Conservation (phyloP, 2,329 filamentous ascomycete genomes). For the Ambrosiella xylebori region DNA sequence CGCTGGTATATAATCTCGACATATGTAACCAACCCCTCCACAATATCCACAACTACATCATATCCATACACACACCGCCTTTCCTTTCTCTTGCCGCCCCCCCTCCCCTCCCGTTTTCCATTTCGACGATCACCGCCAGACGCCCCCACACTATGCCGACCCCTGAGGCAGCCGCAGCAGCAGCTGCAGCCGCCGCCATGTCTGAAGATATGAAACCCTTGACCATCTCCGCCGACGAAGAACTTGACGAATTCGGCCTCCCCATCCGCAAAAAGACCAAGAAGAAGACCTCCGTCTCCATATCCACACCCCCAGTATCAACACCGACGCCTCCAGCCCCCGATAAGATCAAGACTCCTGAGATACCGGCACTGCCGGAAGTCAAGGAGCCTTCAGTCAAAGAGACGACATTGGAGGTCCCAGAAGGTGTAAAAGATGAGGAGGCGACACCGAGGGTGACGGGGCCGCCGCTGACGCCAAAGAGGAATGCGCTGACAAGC, state of each 20-base stretch:
- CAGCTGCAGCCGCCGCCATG: slow-evolving; percentile 1
- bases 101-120: neutral
- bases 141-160: neutral
- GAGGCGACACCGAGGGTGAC: neutral
- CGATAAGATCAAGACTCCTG: neutral
- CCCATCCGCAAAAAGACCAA: slow-evolving; percentile 27
- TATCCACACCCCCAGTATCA: neutral
- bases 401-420: neutral
- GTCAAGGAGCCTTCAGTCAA: neutral
- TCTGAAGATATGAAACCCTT: slow-evolving; percentile 13
- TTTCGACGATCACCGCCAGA: neutral
- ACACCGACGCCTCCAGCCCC: neutral
- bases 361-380: neutral
- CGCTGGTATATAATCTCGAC: neutral
- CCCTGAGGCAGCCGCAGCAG: neutral
- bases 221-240: slow-evolving; percentile 17
- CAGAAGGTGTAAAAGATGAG: slow-evolving; percentile 9
- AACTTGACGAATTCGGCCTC: slow-evolving; percentile 56
- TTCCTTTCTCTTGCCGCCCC: neutral
- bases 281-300: neutral
- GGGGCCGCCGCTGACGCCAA: neutral
- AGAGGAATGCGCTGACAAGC: neutral
- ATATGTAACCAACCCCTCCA: neutral
- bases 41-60: neutral
- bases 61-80: neutral